phyloP scores from a whole-genome alignment of 495 filamentous ascomycete species.

The Penicillium malachiteum region DNA sequence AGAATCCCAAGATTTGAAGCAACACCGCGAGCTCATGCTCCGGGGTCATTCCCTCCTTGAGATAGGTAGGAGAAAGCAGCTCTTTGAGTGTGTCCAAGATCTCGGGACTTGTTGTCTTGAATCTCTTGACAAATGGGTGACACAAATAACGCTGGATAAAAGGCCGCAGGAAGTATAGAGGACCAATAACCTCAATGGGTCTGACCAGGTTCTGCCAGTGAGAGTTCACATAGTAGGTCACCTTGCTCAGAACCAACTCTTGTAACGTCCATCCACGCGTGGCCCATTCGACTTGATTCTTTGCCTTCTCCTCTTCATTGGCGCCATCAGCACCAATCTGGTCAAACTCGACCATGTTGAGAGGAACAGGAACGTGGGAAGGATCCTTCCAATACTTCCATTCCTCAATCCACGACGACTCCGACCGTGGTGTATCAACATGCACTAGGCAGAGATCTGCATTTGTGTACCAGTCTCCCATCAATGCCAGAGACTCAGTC shows the following conservation, averaged over 20 bases:
- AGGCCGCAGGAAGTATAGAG: slow-evolving; percentile 39
- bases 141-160: slow-evolving; percentile 32
- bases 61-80: neutral
- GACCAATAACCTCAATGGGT: slow-evolving; percentile 37
- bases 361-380: neutral
- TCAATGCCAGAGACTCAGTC: slow-evolving; percentile 41
- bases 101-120: neutral
- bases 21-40: slow-evolving; percentile 1
- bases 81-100: neutral
- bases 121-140: slow-evolving; percentile 12
- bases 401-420: slow-evolving; percentile 21
- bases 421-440: slow-evolving; percentile 31
- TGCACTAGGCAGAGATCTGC: slow-evolving; percentile 49
- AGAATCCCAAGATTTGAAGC: slow-evolving; percentile 1
- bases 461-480: slow-evolving; percentile 51
- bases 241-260: slow-evolving; percentile 49
- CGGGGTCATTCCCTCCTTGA: neutral
- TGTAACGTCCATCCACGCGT: slow-evolving; percentile 50
- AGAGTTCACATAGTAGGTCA: slow-evolving; percentile 44
- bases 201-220: slow-evolving; percentile 34
- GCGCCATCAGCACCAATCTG: slow-evolving; percentile 1
- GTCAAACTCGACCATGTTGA: slow-evolving; percentile 6
- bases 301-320: neutral
- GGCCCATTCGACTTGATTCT: slow-evolving; percentile 30
- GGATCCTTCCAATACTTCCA: slow-evolving; percentile 24